These are phyloP conservation scores for Leptodontidium sp. DNA, from an alignment of 2,329 filamentous ascomycete species.

Conservation along the genomic window DNA sequence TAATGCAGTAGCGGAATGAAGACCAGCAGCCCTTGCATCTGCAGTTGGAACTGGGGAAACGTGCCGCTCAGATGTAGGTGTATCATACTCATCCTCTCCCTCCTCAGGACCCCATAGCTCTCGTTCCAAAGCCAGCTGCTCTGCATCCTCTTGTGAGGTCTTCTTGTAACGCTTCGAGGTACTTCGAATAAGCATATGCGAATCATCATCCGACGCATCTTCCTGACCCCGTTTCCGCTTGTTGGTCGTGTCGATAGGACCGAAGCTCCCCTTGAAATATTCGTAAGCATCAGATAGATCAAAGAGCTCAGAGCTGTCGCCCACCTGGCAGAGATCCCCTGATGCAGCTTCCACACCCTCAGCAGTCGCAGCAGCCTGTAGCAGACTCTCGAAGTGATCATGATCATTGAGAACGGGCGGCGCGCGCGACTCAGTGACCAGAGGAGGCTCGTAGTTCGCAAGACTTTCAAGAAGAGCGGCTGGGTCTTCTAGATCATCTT, in stretches of 20 bases:
- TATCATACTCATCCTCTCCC: conserved; percentile 33
- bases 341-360: conserved; percentile 25
- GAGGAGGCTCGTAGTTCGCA: conserved; percentile 36
- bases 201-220: conserved; percentile 2
- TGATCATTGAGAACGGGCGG: conserved; percentile 19
- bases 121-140: conserved; percentile 37
- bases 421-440: background rate
- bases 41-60: conserved; percentile 29
- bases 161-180: conserved; percentile 28
- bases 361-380: conserved; percentile 42
- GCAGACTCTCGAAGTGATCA: conserved; percentile 41
- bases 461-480: conserved; percentile 42
- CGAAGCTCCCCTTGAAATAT: conserved; percentile 20
- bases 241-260: conserved; percentile 5
- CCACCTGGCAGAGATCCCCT: conserved; percentile 11
- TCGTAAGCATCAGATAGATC: conserved; percentile 13
- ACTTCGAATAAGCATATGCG: background rate
- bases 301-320: conserved; percentile 13
- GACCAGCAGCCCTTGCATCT: conserved; percentile 41
- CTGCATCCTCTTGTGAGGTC: conserved; percentile 25
- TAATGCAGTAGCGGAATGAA: conserved; percentile 43
- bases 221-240: conserved; percentile 23
- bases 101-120: conserved; percentile 44
- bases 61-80: conserved; percentile 18
- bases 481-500: conserved; percentile 37